A percentile compares a stretch with the other conserved stretches of the same genome.
Conservation (phyloP, 2,329 filamentous ascomycete genomes). For the Neurospora sp. region DNA sequence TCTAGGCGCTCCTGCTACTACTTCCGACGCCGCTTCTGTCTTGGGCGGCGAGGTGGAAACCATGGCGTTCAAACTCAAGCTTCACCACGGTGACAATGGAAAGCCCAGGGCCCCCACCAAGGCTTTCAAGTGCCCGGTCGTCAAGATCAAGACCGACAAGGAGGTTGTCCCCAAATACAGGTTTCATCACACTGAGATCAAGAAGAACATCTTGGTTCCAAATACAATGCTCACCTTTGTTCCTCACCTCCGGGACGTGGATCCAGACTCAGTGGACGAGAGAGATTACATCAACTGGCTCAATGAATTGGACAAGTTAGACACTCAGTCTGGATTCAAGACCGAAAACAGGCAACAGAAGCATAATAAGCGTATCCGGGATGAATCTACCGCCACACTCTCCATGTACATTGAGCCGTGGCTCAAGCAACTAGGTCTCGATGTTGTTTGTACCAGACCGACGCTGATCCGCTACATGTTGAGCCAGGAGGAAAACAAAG, state of each 20-base stretch:
- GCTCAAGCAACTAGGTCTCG: slow-evolving; percentile 39
- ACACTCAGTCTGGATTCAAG: slow-evolving; percentile 47
- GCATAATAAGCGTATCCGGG: slow-evolving; percentile 35
- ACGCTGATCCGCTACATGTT: slow-evolving; percentile 45
- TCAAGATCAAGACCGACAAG: slow-evolving; percentile 39
- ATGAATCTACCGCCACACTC: slow-evolving; percentile 42
- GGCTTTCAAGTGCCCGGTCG: slow-evolving; percentile 18
- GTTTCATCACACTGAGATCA: slow-evolving; percentile 51
- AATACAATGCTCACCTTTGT: slow-evolving; percentile 53
- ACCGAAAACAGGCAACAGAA: slow-evolving; percentile 43
- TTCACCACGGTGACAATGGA: slow-evolving; percentile 21
- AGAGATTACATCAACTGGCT: slow-evolving; percentile 46
- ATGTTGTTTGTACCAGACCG: slow-evolving; percentile 38
- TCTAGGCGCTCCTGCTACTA: slow-evolving; percentile 12
- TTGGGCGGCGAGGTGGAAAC: slow-evolving; percentile 26
- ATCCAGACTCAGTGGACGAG: slow-evolving; percentile 41
- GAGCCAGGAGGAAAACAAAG: slow-evolving; percentile 33
- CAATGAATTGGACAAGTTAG: slow-evolving; percentile 47
- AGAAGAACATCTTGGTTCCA: slow-evolving; percentile 48
- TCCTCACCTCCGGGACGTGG: slow-evolving; percentile 47
- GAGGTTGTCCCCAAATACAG: slow-evolving; percentile 47
- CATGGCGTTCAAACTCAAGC: slow-evolving; percentile 44
- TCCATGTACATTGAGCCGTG: slow-evolving; percentile 45
- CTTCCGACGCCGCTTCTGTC: slow-evolving; percentile 18
- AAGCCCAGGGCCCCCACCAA: slow-evolving; percentile 12